phyloP scores from a whole-genome alignment of 73 alveolate species.

The Tetrahymena borealis region DNA sequence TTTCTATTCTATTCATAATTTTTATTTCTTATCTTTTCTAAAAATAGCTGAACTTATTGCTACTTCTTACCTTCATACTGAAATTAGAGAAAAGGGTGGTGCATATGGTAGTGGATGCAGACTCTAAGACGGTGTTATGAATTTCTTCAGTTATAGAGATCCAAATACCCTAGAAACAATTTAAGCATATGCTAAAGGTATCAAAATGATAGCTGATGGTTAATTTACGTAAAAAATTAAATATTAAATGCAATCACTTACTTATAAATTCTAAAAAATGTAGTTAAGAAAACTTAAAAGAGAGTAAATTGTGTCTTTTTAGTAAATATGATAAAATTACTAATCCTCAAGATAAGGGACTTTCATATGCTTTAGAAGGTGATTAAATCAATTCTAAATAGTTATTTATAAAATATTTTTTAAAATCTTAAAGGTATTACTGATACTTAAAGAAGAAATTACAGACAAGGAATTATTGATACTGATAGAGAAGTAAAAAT shows the following conservation, averaged over 20 bases:
- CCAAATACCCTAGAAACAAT: slow-evolving; percentile 45
- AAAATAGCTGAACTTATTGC: slow-evolving; percentile 45
- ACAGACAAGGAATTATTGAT: background rate
- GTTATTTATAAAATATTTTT: background rate
- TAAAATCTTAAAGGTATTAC: background rate
- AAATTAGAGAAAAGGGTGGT: slow-evolving; percentile 86
- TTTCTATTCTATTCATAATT: background rate
- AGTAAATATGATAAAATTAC: background rate
- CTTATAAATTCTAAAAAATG: background rate
- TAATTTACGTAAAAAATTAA: background rate
- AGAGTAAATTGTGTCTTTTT: background rate
- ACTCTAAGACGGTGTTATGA: slow-evolving; percentile 58
- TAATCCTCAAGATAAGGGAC: background rate
- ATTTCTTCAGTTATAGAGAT: slow-evolving; percentile 62
- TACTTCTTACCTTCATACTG: slow-evolving; percentile 48
- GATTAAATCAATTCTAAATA: background rate
- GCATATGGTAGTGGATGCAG: slow-evolving; percentile 83
- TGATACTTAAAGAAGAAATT: background rate
- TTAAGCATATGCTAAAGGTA: slow-evolving; percentile 2
- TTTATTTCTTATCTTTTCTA: slow-evolving; percentile 2
- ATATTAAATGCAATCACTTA: background rate
- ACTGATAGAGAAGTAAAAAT: background rate
- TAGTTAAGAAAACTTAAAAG: background rate
- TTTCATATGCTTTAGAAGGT: background rate
- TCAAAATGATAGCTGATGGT: background rate